These are phyloP conservation scores for Chrysosporium queenslandicum DNA, from an alignment of 2,329 filamentous ascomycete genomes.

Conservation along the genomic window DNA sequence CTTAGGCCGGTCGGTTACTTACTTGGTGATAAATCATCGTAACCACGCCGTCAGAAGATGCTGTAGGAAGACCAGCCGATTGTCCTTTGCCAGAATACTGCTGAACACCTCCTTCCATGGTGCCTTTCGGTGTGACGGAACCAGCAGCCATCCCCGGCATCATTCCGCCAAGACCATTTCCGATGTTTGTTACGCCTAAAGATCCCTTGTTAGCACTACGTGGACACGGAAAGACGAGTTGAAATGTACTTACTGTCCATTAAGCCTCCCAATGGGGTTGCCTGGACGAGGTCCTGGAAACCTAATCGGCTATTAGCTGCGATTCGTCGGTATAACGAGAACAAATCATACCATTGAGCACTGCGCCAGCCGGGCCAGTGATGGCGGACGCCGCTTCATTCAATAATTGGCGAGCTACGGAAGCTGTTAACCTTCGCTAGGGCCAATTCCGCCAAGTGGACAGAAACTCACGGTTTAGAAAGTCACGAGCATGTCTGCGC, in stretches of 20 bases:
- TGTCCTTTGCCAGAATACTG: constrained; percentile 4
- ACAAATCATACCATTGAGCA: constrained; percentile 5
- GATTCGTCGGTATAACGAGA: not conserved
- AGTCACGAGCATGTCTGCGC: constrained; percentile 8
- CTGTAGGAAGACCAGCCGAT: not conserved
- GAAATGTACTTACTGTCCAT: constrained; percentile 5
- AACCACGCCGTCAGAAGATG: constrained; percentile 1
- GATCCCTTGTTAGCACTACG: not conserved
- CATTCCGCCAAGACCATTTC: not conserved
- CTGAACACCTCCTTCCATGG: not conserved
- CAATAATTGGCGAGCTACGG: not conserved
- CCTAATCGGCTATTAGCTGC: constrained; percentile 1
- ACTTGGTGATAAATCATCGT: constrained; percentile 8
- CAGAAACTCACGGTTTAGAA: not conserved
- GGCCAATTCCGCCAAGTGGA: no score
- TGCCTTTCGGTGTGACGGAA: not conserved
- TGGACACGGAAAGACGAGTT: not conserved
- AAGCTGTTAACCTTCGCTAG: not conserved
- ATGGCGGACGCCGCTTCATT: constrained; percentile 5
- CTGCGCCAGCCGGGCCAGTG: constrained; percentile 3
- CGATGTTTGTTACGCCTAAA: not conserved
- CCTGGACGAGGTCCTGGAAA: not conserved
- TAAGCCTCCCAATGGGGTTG: not conserved
- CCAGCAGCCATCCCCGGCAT: constrained; percentile 3
- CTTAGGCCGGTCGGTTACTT: not conserved